Conservation (phyloP, 768 basidiomycete genomes). For the Russula dissimulans region DNA sequence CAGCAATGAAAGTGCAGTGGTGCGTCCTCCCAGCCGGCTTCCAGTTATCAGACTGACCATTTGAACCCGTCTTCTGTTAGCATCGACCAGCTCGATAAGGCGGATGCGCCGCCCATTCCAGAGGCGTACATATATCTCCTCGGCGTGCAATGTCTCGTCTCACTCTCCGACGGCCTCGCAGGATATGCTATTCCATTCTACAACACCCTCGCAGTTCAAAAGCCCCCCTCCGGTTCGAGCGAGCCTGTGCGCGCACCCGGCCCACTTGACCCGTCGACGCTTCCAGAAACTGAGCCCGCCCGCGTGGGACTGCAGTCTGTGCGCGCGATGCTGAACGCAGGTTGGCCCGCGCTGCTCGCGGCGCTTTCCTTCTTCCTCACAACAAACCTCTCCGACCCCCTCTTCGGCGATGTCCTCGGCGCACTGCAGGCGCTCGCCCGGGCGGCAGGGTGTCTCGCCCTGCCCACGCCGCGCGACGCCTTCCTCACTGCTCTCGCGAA, state of each 20-base stretch:
- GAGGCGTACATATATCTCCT: conserved; percentile 92
- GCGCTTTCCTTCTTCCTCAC: conserved; percentile 83
- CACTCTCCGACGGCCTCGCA: conserved; percentile 80
- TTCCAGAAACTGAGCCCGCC: conserved; percentile 45
- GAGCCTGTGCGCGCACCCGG: conserved; percentile 62
- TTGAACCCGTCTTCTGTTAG: conserved; percentile 30
- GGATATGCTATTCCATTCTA: conserved; percentile 69
- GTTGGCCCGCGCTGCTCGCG: conserved; percentile 90
- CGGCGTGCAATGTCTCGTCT: conserved; percentile 78
- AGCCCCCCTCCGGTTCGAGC: conserved; percentile 51
- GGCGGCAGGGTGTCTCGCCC: conserved; percentile 80
- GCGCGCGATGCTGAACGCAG: conserved; percentile 70
- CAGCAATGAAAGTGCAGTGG: conserved; percentile 90
- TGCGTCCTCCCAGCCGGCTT: conserved; percentile 27
- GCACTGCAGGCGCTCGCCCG: conserved; percentile 80
- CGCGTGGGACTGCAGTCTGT: conserved; percentile 51
- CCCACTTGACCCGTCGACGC: conserved; percentile 51
- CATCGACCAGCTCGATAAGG: conserved; percentile 97
- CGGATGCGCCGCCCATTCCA: conserved; percentile 87
- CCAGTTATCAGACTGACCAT: background rate
- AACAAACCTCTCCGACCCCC: conserved; percentile 85
- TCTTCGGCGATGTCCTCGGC: conserved; percentile 79
- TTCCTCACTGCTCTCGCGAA: conserved; percentile 85
- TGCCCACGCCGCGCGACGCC: conserved; percentile 84
- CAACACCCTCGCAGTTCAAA: conserved; percentile 55